phyloP scores from a whole-genome alignment of 1,284 basidiomycete genomes.

The Cryptococcus sp. region DNA sequence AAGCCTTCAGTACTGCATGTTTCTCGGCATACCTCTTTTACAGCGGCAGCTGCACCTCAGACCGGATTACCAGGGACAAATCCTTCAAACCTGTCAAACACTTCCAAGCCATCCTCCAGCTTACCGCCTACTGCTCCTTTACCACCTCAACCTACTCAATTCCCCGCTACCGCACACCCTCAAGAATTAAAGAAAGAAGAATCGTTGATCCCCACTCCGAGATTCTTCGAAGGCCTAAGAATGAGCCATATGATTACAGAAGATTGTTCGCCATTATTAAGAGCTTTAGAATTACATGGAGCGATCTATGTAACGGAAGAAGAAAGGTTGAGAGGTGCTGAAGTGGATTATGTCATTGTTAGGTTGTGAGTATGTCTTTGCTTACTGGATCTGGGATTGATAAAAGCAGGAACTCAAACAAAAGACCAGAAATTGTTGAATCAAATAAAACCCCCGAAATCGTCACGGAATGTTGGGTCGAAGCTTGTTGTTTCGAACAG shows the following conservation, averaged over 20 bases:
- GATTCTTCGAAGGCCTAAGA: slow-evolving; percentile 32
- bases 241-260: slow-evolving; percentile 37
- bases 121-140: slow-evolving; percentile 2
- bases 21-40: slow-evolving; percentile 28
- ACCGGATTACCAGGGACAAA: neutral
- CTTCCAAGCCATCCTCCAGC: neutral
- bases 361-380: slow-evolving; percentile 32
- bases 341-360: slow-evolving; percentile 40
- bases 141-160: neutral
- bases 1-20: slow-evolving; percentile 33
- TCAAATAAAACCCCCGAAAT: slow-evolving; percentile 7
- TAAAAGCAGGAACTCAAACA: slow-evolving; percentile 2
- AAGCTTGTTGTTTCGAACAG: slow-evolving; percentile 38
- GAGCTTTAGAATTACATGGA: slow-evolving; percentile 30
- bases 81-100: no score
- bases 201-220: neutral
- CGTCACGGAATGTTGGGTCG: slow-evolving; percentile 47
- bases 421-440: slow-evolving; percentile 2
- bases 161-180: neutral
- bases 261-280: slow-evolving; percentile 29
- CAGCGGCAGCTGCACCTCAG: slow-evolving; percentile 7
- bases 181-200: neutral
- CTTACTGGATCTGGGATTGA: no score
- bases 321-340: slow-evolving; percentile 25
- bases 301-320: slow-evolving; percentile 27